phyloP scores from a whole-genome alignment of 495 filamentous ascomycete species.

The Platismatia glauca region DNA sequence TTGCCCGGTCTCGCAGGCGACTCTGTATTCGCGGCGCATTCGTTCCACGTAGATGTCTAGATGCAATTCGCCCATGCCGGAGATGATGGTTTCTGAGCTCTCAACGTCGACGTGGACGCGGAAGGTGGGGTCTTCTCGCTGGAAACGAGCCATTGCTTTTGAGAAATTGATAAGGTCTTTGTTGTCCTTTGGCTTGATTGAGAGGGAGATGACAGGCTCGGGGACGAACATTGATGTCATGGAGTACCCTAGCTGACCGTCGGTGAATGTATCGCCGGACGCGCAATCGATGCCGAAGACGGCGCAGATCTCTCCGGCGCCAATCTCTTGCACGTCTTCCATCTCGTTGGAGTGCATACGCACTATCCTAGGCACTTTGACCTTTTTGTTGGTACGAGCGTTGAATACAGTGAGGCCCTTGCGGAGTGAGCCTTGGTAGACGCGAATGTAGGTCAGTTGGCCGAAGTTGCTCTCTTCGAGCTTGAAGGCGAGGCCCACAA shows the following conservation, averaged over 20 bases:
- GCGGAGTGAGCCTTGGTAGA: slow-evolving; percentile 87
- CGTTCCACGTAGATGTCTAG: slow-evolving; percentile 97
- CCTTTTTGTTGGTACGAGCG: slow-evolving; percentile 85
- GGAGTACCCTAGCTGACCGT: slow-evolving; percentile 82
- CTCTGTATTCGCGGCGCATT: slow-evolving; percentile 93
- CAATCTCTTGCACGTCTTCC: slow-evolving; percentile 89
- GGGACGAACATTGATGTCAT: slow-evolving; percentile 99
- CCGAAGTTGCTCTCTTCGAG: slow-evolving; percentile 98
- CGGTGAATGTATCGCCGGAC: slow-evolving; percentile 96
- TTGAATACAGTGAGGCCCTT: slow-evolving; percentile 91
- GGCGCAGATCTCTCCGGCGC: slow-evolving; percentile 95
- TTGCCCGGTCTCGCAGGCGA: slow-evolving; percentile 90
- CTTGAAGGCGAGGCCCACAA: slow-evolving; percentile 97
- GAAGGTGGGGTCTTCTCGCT: slow-evolving; percentile 97
- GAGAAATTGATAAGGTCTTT: slow-evolving; percentile 92
- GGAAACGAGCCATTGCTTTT: slow-evolving; percentile 98
- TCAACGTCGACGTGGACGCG: slow-evolving; percentile 85
- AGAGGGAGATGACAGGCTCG: slow-evolving; percentile 94
- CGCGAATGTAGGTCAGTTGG: slow-evolving; percentile 95
- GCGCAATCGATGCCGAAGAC: slow-evolving; percentile 98
- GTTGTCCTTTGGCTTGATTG: slow-evolving; percentile 90
- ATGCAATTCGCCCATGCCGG: slow-evolving; percentile 97
- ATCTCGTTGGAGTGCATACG: slow-evolving; percentile 99
- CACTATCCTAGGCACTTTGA: slow-evolving; percentile 94
- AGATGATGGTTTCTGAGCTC: slow-evolving; percentile 91